Percentiles rank a stretch among this genome's conserved stretches.
Conservation (phyloP, 225 moss, liverwort and hornwort species). For the Pleurozium schreberi region DNA sequence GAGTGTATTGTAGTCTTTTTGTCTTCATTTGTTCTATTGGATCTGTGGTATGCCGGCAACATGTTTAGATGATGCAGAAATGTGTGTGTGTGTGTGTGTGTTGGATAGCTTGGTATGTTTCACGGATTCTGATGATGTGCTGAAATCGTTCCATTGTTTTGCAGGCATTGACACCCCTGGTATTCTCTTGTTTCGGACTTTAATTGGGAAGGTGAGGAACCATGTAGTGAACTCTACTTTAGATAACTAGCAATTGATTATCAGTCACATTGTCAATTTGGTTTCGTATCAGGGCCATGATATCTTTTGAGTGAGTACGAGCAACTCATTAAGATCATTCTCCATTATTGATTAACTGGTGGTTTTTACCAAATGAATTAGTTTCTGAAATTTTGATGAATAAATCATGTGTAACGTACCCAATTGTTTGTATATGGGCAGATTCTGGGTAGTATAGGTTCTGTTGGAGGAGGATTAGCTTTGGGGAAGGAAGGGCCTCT, state of each 20-base stretch:
- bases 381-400: not conserved
- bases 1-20: not conserved
- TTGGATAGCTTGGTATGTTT: not conserved
- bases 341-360: not conserved
- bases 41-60: not conserved
- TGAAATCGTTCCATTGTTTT: not conserved
- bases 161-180: slow-evolving; percentile 99
- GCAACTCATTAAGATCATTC: not conserved
- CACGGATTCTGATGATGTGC: not conserved
- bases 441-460: slow-evolving; percentile 99
- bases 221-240: not conserved
- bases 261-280: not conserved
- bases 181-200: slow-evolving; percentile 91
- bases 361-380: not conserved
- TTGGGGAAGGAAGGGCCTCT: slow-evolving; percentile 98
- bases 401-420: not conserved
- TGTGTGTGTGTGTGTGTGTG: too few relatives aligned
- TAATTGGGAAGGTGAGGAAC: slow-evolving; percentile 76
- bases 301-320: not conserved
- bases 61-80: not conserved
- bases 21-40: not conserved
- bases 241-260: not conserved
- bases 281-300: not conserved
- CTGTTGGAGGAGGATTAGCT: slow-evolving; percentile 97
- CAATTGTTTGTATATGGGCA: slow-evolving; percentile 2